Evolutionary conservation across 345 rosid genomes (phyloP), one percentile per base, ranked within the genome.

Genomic region (Eucalyptus marginata): DNA sequence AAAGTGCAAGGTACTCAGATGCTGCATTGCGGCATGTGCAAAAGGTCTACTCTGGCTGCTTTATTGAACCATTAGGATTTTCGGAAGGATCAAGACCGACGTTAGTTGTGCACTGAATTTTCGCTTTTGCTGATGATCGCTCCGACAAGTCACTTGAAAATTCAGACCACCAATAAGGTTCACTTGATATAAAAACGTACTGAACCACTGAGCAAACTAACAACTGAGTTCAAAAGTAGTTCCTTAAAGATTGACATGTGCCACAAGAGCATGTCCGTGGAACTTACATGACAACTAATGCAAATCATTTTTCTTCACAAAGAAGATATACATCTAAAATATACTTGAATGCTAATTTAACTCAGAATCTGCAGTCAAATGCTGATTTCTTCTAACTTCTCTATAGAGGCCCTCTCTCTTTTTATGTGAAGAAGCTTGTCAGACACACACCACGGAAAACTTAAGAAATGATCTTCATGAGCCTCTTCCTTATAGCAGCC

Each of bases 401-500:
- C 84, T 40, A 20, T 40, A 11, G 84, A 76, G 44, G 84, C 47
- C 43, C 47, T 76, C 14, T 88, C 52, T 79, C 43, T 76, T 94
- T 96, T 95, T 87, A 94, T 96, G 68, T 90, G 89, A 76, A 94
- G 88, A 89, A 96, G 94, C 91, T 92, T 93, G 84, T 96, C 97
- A 59, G 93, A 93, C 56, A 96, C 94, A 90, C 95, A 92, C 99
- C 99, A 96, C 6, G 99, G 93, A 88, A 96, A 96, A 89, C 99
- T 96, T 50, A 96, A 94, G 89, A 90, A 96, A 90, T 96, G 99
- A 64, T 93, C 93, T 5, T 95, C 94, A 14, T 93, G 86, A 93
- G 46, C 47, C 47, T 95, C 98, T 46, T 95, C 96, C 7, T 96
- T 94, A 91, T 94, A 96, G 87, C 86, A 29, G 49, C 96, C 97